Percentiles rank a stretch among this genome's conserved stretches.
phyloP scores from a whole-genome alignment of 148 eudicot genomes.

The Pouteria glomerata region DNA sequence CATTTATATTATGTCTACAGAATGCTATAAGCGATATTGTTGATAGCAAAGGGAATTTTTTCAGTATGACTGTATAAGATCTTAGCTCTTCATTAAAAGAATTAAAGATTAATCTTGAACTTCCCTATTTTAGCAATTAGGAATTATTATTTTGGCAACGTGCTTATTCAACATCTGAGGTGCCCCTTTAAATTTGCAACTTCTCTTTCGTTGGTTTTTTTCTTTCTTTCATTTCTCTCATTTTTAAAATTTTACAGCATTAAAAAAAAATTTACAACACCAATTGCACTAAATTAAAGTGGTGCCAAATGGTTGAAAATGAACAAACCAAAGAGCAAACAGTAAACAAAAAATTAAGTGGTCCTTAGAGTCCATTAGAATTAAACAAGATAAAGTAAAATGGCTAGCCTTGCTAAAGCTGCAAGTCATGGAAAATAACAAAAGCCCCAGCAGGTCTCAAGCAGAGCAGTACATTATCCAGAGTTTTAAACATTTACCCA shows the following conservation, averaged over 20 bases:
- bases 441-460: slow-evolving; percentile 2
- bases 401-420: neutral
- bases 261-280: neutral
- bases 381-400: neutral
- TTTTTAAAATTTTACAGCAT: neutral
- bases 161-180: too few species aligned
- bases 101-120: too few species aligned
- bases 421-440: neutral
- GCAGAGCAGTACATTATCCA: slow-evolving; percentile 8
- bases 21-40: too few species aligned
- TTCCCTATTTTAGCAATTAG: too few species aligned
- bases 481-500: neutral
- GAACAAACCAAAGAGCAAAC: slow-evolving; percentile 14
- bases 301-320: neutral
- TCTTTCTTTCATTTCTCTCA: neutral
- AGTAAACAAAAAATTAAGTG: slow-evolving; percentile 21
- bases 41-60: too few species aligned
- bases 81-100: too few species aligned
- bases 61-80: too few species aligned
- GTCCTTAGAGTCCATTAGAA: slow-evolving; percentile 20
- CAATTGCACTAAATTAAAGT: neutral
- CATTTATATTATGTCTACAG: too few species aligned
- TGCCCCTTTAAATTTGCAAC: too few species aligned
- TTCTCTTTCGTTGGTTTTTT: neutral
- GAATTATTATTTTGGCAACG: too few species aligned